A percentile compares a stretch with the other conserved stretches of the same genome.
Conservation (phyloP, 352 stramenopile species). For the Phytophthora syringae region DNA sequence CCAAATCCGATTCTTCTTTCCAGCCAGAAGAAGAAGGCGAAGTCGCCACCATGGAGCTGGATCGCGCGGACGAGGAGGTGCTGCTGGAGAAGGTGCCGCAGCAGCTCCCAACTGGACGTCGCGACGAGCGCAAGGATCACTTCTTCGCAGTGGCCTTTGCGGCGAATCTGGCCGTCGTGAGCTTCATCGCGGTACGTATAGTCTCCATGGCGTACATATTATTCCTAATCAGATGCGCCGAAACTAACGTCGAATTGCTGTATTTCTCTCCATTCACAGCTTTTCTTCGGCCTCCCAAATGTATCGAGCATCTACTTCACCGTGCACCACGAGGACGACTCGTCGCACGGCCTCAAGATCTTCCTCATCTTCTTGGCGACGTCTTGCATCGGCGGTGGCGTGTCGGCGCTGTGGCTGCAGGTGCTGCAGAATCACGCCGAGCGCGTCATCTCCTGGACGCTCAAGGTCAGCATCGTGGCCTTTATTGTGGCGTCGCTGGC, state of each 20-base stretch:
- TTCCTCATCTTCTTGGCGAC: slow-evolving; percentile 74
- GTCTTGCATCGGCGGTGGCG: slow-evolving; percentile 62
- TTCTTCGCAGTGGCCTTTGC: slow-evolving; percentile 72
- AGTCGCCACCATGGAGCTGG: slow-evolving; percentile 71
- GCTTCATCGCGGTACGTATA: slow-evolving; percentile 70
- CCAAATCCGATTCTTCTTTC: slow-evolving; percentile 29
- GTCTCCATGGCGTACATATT: not conserved
- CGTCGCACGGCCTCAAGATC: slow-evolving; percentile 79
- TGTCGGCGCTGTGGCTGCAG: slow-evolving; percentile 81
- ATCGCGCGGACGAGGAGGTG: slow-evolving; percentile 62
- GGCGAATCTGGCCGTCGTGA: slow-evolving; percentile 60
- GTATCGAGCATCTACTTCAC: slow-evolving; percentile 84
- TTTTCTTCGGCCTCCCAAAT: slow-evolving; percentile 79
- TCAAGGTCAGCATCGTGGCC: slow-evolving; percentile 67
- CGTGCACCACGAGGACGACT: slow-evolving; percentile 55
- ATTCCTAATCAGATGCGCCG: slow-evolving; percentile 25
- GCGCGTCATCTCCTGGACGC: slow-evolving; percentile 74
- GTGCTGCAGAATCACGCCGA: slow-evolving; percentile 77
- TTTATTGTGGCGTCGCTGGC: slow-evolving; percentile 55
- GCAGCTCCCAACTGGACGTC: slow-evolving; percentile 28
- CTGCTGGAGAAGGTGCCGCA: slow-evolving; percentile 66
- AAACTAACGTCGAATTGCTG: slow-evolving; percentile 10
- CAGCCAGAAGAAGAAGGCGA: slow-evolving; percentile 7
- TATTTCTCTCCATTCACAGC: slow-evolving; percentile 35
- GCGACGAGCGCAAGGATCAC: slow-evolving; percentile 69